Base-by-base conservation (phyloP, 192 early-diverging fungal species). In the Hyaloraphidium curvatum region DNA sequence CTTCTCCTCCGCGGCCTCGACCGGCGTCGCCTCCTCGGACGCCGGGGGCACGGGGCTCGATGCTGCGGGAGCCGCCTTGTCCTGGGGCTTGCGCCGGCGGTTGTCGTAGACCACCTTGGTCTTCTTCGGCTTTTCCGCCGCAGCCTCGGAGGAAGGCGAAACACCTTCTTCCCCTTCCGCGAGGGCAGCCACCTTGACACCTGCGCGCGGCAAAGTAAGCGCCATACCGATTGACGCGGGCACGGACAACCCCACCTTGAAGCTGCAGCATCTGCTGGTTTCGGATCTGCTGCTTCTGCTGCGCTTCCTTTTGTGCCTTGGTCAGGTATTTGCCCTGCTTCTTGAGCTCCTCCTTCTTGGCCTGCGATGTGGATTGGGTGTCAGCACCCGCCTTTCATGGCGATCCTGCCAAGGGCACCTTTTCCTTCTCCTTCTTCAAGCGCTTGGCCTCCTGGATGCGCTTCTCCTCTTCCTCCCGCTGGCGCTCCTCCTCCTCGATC, bases 301-400 rank as follows among this genome's bases (percentile, higher is more conserved):
- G 35, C 19, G 29, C 31, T 55, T 55, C 41, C 28, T 50, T 55
- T 39, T 55, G 57, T n/a, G 83, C 77, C 64, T 87, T 87, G 28
- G 90, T 89, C 59, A 92, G 68, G 50, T 92, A 78, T 63, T 93
- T 90, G 39, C 95, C 92, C 40, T 86, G 79, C 60, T 84, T 89
- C 35, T 79, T 81, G 25, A 91, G 76, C 65, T 93, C 84, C 56
- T 89, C 89, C 25, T 76, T 77, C 63, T 82, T 86, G n/a, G 66
- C 67, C 85, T 85, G 57, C 30, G 25, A 39, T 51, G 3, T 2
- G 41, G 35, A 31, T 23, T 51, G 21, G n/a, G 16, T 16, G 16
- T 61, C 27, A 55, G n/a, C n/a, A 40, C 21, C 9, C 29, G 28
- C 17, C 17, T 19, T 3, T 17, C 37, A 69, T 23, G 40, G 16